Base-by-base conservation (phyloP, 148 eudicot genomes). In the Chenopodium quinoa region DNA sequence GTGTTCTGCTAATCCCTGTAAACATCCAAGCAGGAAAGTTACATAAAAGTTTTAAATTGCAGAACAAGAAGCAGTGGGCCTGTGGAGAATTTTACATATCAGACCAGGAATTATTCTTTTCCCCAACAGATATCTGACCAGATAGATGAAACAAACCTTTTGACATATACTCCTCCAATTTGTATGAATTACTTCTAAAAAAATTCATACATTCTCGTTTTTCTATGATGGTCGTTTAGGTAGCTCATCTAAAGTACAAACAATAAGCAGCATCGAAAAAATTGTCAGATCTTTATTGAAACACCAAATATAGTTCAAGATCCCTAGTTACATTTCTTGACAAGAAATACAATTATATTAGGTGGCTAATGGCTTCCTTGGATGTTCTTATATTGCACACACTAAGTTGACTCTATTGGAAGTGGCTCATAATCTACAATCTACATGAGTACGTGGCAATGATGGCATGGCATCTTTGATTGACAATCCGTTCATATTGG, bases 1-100 rank as follows among this genome's bases (percentile, higher is more conserved):
- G 83, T 95, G 98, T 48, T 95, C 98, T 65, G 98, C 98, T 84
- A 95, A 86, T 74, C 98, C 98, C 98, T 95, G 88, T 71, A 75
- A 79, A 66, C 14, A 77, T 68, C 48, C 60, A 56, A 47, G 77
- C 27, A 75, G 29, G 19, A 27, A 68, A 63, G 48, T 71, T 73
- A 13, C 0, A 48, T n/a, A 27, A 17, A 54, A 25, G 32, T 37
- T 8, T 50, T 23, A 9, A 20, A 58, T 63, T 46, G 34, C 73
- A 63, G 48, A 52, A 64, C 23, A 6, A 34, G 68, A 16, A 66
- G n/a, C 20, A 78, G 54, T 10, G 23, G 46, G n/a, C 7, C 76
- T 76, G 8, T 7, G 29, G 19, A 34, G 25, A 19, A 76, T 17
- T 5, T 0, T 60, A 71, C 7, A 37, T 40, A 58, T n/a, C 31